Evolutionary conservation across 2,329 filamentous ascomycete genomes (phyloP).

Genomic region (Calonectria hongkongensis): DNA sequence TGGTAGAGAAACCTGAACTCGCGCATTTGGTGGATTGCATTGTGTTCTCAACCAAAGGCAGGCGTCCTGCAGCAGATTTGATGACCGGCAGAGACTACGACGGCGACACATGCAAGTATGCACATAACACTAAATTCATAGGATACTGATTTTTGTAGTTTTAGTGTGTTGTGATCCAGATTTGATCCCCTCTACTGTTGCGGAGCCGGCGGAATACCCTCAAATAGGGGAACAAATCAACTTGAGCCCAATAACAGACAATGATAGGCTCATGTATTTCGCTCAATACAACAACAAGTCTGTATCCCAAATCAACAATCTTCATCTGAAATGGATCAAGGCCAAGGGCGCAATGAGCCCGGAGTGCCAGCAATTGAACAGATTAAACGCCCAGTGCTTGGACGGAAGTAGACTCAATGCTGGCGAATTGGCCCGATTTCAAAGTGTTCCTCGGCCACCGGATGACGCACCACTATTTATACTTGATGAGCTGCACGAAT

Average conservation of each 20-base stretch:
- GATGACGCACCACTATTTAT: background rate
- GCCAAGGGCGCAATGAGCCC: slow-evolving; percentile 1
- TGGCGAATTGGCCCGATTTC: background rate
- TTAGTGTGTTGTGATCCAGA: slow-evolving; percentile 10
- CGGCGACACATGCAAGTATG: slow-evolving; percentile 1
- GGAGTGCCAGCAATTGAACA: slow-evolving; percentile 15
- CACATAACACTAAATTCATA: background rate
- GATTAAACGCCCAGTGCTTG: background rate
- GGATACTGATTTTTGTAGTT: background rate
- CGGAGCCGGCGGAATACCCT: background rate
- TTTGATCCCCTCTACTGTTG: background rate
- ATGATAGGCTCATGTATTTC: slow-evolving; percentile 9
- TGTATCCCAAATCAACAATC: background rate
- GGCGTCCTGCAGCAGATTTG: background rate
- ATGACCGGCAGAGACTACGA: slow-evolving; percentile 9
- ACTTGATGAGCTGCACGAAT: slow-evolving; percentile 6
- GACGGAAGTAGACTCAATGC: background rate
- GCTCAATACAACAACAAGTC: background rate
- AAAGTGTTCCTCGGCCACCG: background rate
- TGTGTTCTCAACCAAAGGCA: background rate
- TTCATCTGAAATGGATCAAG: slow-evolving; percentile 13
- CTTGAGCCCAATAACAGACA: background rate
- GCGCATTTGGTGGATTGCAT: slow-evolving; percentile 18
- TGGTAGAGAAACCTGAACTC: slow-evolving; percentile 51
- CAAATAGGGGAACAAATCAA: background rate